Evolutionary conservation across 169 alveolate species (phyloP).

Genomic region (Plasmodium berghei): DNA sequence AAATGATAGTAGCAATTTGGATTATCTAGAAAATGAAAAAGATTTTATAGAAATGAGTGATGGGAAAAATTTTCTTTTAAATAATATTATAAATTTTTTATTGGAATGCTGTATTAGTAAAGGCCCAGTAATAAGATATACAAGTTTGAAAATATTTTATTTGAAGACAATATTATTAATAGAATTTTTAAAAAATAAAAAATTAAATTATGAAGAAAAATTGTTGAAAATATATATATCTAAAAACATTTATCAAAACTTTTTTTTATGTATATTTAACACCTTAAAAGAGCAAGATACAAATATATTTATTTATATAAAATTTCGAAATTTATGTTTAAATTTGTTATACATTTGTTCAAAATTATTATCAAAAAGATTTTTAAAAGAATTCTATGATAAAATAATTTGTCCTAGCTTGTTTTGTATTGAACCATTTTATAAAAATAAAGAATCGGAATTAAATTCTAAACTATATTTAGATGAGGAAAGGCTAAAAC

Average conservation of each 20-base stretch:
- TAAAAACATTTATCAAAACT: slow-evolving; percentile 56
- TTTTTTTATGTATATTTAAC: slow-evolving; percentile 51
- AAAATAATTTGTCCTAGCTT: slow-evolving; percentile 18
- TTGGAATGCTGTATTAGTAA: slow-evolving; percentile 62
- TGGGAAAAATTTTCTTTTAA: slow-evolving; percentile 43
- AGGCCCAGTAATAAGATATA: slow-evolving; percentile 44
- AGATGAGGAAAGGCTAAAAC: slow-evolving; percentile 11
- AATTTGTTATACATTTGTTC: slow-evolving; percentile 51
- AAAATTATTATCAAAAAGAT: slow-evolving; percentile 13
- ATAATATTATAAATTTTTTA: slow-evolving; percentile 67
- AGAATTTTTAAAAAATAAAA: slow-evolving; percentile 20
- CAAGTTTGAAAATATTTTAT: slow-evolving; percentile 39
- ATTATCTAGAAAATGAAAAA: slow-evolving; percentile 30
- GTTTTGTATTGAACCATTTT: slow-evolving; percentile 20
- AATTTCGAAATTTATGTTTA: slow-evolving; percentile 50
- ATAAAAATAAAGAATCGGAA: slow-evolving; percentile 17
- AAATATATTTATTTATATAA: slow-evolving; percentile 48
- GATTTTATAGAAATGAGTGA: slow-evolving; percentile 38
- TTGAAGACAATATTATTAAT: slow-evolving; percentile 40
- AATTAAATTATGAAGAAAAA: slow-evolving; percentile 38
- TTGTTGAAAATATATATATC: slow-evolving; percentile 32
- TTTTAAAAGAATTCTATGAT: slow-evolving; percentile 65
- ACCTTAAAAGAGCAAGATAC: slow-evolving; percentile 62
- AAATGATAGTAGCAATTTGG: background rate
- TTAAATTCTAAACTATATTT: background rate